Base-by-base conservation (phyloP, 2,329 filamentous ascomycete genomes). In the Trichoderma koningiopsis region DNA sequence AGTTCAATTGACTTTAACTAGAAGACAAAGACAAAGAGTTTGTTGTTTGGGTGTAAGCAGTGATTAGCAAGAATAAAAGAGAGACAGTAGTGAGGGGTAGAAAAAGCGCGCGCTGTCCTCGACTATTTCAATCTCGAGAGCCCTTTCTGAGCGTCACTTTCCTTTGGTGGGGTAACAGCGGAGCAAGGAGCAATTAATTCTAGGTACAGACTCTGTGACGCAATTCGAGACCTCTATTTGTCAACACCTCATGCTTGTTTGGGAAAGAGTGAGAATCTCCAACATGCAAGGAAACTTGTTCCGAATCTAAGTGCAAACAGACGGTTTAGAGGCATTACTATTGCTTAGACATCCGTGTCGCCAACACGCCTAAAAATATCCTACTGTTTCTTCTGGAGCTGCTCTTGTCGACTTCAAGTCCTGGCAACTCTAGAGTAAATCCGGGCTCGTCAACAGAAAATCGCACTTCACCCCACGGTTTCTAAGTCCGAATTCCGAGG, bases 171-270 rank as follows among this genome's bases (percentile, higher is more conserved):
- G 63, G 63, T 37, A 49, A 4, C 19, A 40, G 55, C 63, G 40
- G 63, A 65, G 52, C 56, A 49, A 24, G 53, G 35, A 16, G 16
- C 52, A 57, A 33, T 16, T 49, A 16, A 52, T 58, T n/a, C 24
- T 24, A 33, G 31, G 31, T 33, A 49, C 29, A n/a, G 40, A 27
- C 27, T 16, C 29, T 37, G 63, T 66, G 63, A 66, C 63, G 63
- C 63, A 66, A 66, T 66, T 58, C 27, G 35, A 16, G 16, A 66
- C 53, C 53, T 66, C 63, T 37, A 58, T 66, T 27, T 11, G 37
- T 66, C 27, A 27, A 27, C 27, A 27, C 27, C 27, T 2, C 27
- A 56, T n/a, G n/a, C 14, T 56, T 10, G 6, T 11, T 49, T 13
- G 2, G 10, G 49, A 49, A 43, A 64, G 29, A 14, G 55, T 10